Conservation (phyloP, 176 grass and related monocot genomes). For the Lolium rigidum region DNA sequence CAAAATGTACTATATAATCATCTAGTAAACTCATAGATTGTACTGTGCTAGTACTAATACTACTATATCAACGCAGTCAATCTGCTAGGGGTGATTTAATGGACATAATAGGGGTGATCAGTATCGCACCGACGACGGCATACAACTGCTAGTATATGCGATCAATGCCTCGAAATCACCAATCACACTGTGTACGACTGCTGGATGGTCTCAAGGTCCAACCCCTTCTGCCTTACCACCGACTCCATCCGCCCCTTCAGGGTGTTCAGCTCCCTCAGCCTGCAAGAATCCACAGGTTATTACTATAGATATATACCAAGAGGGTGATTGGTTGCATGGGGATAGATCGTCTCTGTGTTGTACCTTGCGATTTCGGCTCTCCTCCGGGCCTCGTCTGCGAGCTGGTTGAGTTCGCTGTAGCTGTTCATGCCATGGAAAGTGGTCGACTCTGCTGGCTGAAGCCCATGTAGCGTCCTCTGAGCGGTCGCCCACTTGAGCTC, state of each 20-base stretch:
- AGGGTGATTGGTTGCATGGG: neutral
- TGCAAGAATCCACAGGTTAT: conserved; percentile 22
- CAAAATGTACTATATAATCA: conserved; percentile 43
- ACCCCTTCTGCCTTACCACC: conserved; percentile 73
- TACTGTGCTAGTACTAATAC: neutral
- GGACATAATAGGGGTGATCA: conserved; percentile 9
- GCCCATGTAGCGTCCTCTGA: conserved; percentile 89
- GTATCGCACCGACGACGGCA: conserved; percentile 11
- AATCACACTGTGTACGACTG: conserved; percentile 79
- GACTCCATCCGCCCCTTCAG: conserved; percentile 82
- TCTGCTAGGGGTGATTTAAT: conserved; percentile 46
- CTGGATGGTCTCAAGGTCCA: conserved; percentile 78
- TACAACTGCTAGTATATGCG: conserved; percentile 18
- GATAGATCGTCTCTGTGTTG: neutral
- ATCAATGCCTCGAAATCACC: conserved; percentile 27
- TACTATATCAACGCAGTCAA: conserved; percentile 28
- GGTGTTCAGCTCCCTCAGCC: conserved; percentile 71
- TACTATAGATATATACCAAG: neutral
- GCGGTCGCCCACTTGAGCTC: conserved; percentile 90
- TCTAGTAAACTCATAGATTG: conserved; percentile 3
- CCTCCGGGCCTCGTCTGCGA: conserved; percentile 84
- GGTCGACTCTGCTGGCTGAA: conserved; percentile 65
- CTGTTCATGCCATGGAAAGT: conserved; percentile 71
- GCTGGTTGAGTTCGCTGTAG: conserved; percentile 71
- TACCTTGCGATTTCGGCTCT: conserved; percentile 93